These are phyloP conservation scores for Phylloporus arenicola DNA, from an alignment of 768 basidiomycete species.

Conservation along the genomic window DNA sequence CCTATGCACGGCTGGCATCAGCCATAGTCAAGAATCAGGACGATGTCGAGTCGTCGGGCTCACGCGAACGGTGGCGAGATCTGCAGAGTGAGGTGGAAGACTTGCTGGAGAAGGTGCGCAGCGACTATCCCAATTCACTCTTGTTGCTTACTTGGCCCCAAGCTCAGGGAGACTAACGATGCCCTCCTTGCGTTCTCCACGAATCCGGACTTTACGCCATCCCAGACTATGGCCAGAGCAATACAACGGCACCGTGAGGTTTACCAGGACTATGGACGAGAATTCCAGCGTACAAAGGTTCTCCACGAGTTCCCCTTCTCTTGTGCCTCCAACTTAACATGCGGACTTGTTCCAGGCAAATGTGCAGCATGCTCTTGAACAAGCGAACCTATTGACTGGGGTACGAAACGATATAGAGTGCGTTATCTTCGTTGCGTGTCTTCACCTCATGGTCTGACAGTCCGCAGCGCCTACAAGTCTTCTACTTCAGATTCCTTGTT, in stretches of 20 bases:
- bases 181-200: slow-evolving; percentile 64
- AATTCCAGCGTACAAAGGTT: slow-evolving; percentile 84
- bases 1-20: slow-evolving; percentile 83
- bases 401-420: slow-evolving; percentile 97
- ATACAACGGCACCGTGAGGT: slow-evolving; percentile 90
- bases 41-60: slow-evolving; percentile 67
- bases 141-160: slow-evolving; percentile 13
- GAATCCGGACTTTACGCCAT: slow-evolving; percentile 58
- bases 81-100: slow-evolving; percentile 85
- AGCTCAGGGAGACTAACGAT: slow-evolving; percentile 87
- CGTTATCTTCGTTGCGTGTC: slow-evolving; percentile 19
- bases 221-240: slow-evolving; percentile 80
- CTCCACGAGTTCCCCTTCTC: neutral
- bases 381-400: slow-evolving; percentile 81
- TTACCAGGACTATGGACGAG: slow-evolving; percentile 79
- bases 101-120: slow-evolving; percentile 71
- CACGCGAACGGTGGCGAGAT: slow-evolving; percentile 71
- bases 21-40: slow-evolving; percentile 47
- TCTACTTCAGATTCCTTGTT: slow-evolving; percentile 83
- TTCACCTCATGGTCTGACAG: neutral
- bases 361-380: slow-evolving; percentile 76
- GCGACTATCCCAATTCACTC: neutral
- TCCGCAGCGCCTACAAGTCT: slow-evolving; percentile 79
- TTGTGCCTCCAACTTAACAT: neutral
- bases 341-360: slow-evolving; percentile 49